phyloP scores from a whole-genome alignment of 192 early-diverging fungal species.

The Rhizophlyctis rosea region DNA sequence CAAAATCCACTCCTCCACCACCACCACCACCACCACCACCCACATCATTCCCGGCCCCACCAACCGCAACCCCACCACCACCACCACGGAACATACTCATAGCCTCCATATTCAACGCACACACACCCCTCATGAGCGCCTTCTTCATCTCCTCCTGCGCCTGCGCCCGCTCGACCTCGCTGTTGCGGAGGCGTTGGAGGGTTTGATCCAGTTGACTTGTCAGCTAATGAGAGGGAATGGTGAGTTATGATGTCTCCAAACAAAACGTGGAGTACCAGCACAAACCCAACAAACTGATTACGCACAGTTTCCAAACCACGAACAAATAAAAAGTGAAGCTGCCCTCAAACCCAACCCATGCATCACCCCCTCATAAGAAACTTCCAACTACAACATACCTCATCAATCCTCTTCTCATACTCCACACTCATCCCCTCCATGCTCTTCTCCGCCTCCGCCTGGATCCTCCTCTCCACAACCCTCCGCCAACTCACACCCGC shows the following conservation, averaged over 20 bases:
- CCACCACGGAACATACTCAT: conserved; percentile 39
- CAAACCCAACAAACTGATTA: no score
- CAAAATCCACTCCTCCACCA: neutral
- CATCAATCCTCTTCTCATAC: conserved; percentile 34
- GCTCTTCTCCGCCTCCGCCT: neutral
- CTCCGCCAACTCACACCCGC: conserved; percentile 36
- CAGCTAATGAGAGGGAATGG: neutral
- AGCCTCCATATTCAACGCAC: conserved; percentile 50
- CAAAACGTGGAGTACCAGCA: neutral
- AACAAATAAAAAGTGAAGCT: neutral
- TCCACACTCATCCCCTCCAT: conserved; percentile 2
- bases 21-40: neutral
- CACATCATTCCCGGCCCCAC: conserved; percentile 6
- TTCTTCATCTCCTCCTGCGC: conserved; percentile 45
- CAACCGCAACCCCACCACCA: conserved; percentile 2
- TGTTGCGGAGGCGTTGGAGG: conserved; percentile 9
- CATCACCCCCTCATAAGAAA: neutral
- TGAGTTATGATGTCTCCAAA: neutral
- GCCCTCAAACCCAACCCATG: no score
- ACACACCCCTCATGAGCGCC: conserved; percentile 46
- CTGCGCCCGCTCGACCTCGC: conserved; percentile 21
- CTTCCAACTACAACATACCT: conserved; percentile 9
- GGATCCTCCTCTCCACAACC: conserved; percentile 32
- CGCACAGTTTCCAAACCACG: no score
- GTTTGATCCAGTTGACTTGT: conserved; percentile 9